These are phyloP conservation scores for Porcisia hertigi DNA, from an alignment of 208 protist genomes.

Conservation along the genomic window DNA sequence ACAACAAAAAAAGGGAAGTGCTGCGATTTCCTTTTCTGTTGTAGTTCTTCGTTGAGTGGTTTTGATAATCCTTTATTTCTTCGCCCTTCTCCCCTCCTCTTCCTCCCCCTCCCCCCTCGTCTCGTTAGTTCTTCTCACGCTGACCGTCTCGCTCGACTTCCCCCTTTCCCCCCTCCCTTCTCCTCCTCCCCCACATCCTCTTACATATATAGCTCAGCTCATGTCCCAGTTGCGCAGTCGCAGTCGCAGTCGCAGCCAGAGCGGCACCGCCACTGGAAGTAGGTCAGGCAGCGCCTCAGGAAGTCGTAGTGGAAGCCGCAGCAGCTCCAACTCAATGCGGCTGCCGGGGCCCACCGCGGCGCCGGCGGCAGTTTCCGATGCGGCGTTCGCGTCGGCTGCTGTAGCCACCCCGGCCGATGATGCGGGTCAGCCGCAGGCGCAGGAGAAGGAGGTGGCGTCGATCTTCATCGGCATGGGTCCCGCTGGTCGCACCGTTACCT, in stretches of 20 bases:
- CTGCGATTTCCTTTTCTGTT: neutral
- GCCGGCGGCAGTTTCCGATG: neutral
- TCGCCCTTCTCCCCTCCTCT: no score
- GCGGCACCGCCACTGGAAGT: slow-evolving; percentile 4
- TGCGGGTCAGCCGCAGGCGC: neutral
- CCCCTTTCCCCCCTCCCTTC: slow-evolving; percentile 4
- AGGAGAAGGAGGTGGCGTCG: slow-evolving; percentile 30
- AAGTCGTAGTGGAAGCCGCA: slow-evolving; percentile 21
- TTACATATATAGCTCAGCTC: slow-evolving; percentile 2
- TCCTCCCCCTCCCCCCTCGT: no score
- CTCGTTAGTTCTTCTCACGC: neutral
- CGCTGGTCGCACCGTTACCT: slow-evolving; percentile 31
- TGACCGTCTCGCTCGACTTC: neutral
- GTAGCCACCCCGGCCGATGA: neutral
- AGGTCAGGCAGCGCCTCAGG: neutral
- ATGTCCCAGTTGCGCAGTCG: slow-evolving; percentile 29
- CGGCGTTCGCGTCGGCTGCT: neutral
- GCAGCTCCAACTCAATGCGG: slow-evolving; percentile 40
- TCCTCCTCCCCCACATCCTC: neutral
- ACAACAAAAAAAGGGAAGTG: neutral
- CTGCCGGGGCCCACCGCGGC: slow-evolving; percentile 17
- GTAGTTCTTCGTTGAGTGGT: neutral
- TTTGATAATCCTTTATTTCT: neutral
- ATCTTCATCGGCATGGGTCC: slow-evolving; percentile 76
- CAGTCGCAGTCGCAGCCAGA: slow-evolving; percentile 29